Evolutionary conservation across 2,329 filamentous ascomycete genomes (phyloP).

Genomic region (Tolypocladium guangdongense): DNA sequence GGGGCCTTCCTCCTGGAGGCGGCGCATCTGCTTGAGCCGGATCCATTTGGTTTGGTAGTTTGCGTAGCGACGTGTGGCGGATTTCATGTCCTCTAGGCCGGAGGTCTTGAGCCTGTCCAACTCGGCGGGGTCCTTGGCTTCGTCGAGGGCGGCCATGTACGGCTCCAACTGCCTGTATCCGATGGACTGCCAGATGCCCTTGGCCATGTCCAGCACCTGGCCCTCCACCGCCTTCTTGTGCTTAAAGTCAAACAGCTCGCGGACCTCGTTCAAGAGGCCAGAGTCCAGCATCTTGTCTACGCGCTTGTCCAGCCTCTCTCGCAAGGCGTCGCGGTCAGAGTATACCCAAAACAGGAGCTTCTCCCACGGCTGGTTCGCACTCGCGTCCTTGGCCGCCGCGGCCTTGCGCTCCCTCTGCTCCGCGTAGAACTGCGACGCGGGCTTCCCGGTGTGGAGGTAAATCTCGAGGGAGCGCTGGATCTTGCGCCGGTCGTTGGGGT

Average conservation of each 20-base stretch:
- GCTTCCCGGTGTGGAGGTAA: slow-evolving; percentile 69
- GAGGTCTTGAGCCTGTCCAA: slow-evolving; percentile 43
- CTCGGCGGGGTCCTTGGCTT: slow-evolving; percentile 18
- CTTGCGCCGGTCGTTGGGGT: slow-evolving; percentile 84
- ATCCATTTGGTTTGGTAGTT: slow-evolving; percentile 82
- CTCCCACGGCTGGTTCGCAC: slow-evolving; percentile 28
- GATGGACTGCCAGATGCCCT: slow-evolving; percentile 93
- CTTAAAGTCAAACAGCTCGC: slow-evolving; percentile 32
- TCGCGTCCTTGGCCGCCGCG: slow-evolving; percentile 11
- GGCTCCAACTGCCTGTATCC: slow-evolving; percentile 85
- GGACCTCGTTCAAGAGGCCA: slow-evolving; percentile 39
- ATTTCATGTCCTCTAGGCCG: slow-evolving; percentile 66
- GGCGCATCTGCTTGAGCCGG: slow-evolving; percentile 64
- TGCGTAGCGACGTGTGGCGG: slow-evolving; percentile 79
- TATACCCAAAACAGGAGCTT: slow-evolving; percentile 82
- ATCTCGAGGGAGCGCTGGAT: slow-evolving; percentile 87
- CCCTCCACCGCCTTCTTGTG: slow-evolving; percentile 29
- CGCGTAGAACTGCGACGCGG: slow-evolving; percentile 76
- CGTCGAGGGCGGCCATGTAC: slow-evolving; percentile 45
- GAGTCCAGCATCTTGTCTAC: slow-evolving; percentile 72
- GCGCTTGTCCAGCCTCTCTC: slow-evolving; percentile 59
- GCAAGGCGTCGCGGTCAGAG: slow-evolving; percentile 56
- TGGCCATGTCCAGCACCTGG: slow-evolving; percentile 53
- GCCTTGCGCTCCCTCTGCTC: slow-evolving; percentile 49
- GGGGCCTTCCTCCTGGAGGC: slow-evolving; percentile 44